A percentile compares a stretch with the other conserved stretches of the same genome.
Evolutionary conservation across 768 basidiomycete species (phyloP).

Genomic region (Cubamyces sp.): DNA sequence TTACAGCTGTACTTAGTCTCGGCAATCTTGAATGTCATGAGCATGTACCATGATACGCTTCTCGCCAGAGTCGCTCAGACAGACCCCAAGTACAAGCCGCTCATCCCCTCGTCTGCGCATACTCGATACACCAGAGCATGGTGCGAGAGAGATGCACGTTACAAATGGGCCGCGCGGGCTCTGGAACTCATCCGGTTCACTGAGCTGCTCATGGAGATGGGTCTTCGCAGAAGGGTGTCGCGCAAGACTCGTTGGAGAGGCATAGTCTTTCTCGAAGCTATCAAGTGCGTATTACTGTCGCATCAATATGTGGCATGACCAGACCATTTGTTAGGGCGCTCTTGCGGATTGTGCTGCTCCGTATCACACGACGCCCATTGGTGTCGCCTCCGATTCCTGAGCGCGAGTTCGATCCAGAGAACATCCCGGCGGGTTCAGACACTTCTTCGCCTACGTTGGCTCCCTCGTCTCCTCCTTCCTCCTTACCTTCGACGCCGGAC

Average conservation of each 20-base stretch:
- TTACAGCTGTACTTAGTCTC: constrained; percentile 59
- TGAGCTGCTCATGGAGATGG: constrained; percentile 91
- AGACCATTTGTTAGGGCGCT: constrained; percentile 54
- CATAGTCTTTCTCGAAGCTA: constrained; percentile 73
- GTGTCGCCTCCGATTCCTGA: constrained; percentile 82
- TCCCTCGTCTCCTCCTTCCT: constrained; percentile 58
- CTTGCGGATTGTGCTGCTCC: constrained; percentile 74
- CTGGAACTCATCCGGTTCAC: constrained; percentile 80
- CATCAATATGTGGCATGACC: constrained; percentile 3
- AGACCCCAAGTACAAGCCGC: constrained; percentile 71
- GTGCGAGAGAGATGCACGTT: constrained; percentile 67
- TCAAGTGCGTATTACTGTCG: constrained; percentile 67
- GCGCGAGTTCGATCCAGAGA: constrained; percentile 82
- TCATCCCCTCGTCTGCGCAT: constrained; percentile 78
- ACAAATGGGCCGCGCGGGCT: constrained; percentile 78
- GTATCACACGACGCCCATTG: constrained; percentile 76
- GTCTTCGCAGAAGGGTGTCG: constrained; percentile 70
- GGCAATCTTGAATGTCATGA: constrained; percentile 82
- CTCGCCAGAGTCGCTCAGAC: constrained; percentile 66
- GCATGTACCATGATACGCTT: constrained; percentile 96
- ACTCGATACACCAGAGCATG: constrained; percentile 90
- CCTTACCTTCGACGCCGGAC: constrained; percentile 68
- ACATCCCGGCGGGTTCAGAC: constrained; percentile 56
- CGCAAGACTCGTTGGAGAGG: constrained; percentile 71
- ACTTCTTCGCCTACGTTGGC: constrained; percentile 63